Conservation (phyloP, 306 rosid genomes). For the Cucurbita maxima region DNA sequence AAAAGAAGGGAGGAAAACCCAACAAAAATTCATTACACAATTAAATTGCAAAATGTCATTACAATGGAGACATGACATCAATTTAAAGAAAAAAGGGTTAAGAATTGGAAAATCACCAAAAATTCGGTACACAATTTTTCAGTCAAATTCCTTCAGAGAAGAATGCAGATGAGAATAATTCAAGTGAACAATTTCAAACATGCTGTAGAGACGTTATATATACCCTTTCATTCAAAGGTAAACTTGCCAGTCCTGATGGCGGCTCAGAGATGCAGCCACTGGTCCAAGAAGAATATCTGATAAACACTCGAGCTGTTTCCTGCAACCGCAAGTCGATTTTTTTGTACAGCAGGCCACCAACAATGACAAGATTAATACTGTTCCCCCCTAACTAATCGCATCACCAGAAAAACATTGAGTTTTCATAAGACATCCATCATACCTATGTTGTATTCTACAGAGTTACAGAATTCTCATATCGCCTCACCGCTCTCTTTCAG, state of each 20-base stretch:
- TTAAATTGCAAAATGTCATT: not conserved
- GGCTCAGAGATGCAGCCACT: not conserved
- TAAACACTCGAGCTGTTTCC: not conserved
- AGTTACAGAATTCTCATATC: not conserved
- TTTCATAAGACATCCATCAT: not conserved
- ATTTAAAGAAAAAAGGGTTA: not conserved
- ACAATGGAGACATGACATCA: not conserved
- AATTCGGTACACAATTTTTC: not conserved
- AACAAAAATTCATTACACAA: not conserved
- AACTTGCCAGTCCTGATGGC: not conserved
- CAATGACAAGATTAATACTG: not conserved
- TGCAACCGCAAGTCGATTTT: not conserved
- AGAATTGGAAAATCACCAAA: not conserved
- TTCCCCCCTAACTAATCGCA: not conserved
- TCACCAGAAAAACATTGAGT: not conserved
- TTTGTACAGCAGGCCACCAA: not conserved
- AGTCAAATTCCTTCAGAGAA: not conserved
- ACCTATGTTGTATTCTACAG: slow-evolving; percentile 3
- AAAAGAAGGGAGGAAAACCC: too few species aligned
- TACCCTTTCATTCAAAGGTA: not conserved
- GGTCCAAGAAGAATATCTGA: not conserved
- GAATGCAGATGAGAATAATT: not conserved
- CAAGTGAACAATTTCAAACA: not conserved
- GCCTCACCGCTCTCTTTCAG: not conserved
- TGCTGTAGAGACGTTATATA: not conserved